Base-by-base conservation (phyloP, 2,329 filamentous ascomycete species). In the Rutstroemia sp. region DNA sequence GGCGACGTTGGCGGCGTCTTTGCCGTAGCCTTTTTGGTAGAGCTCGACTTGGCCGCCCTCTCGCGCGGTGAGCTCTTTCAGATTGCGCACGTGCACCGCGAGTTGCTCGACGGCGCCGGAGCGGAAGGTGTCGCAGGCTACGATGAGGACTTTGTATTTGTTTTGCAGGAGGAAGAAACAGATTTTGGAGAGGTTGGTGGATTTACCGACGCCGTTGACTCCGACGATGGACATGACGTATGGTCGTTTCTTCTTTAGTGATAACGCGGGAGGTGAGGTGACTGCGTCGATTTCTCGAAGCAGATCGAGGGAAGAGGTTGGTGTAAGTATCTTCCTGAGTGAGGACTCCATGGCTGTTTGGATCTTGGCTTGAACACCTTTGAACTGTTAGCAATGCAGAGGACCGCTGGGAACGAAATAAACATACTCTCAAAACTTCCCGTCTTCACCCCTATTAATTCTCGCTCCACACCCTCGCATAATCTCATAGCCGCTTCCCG, bases 221-320 rank as follows among this genome's bases (percentile, higher is more conserved):
- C 94, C 94, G 45, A 99, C 94, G 60, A 99, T 96, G 57, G 91
- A 96, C 70, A 99, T 95, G 67, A 97, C 92, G 70, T 97, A 99
- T 45, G 94, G 94, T 4, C 94, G 86, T 19, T 80, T 73, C 58
- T 79, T 78, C 63, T 81, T 76, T 59, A 85, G 77, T 30, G 84
- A 85, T 3, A 84, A 81, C 21, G 75, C 77, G 0, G 86, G 75
- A 1, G 89, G 86, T 10, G 82, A 77, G 6, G 84, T 86, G 60
- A 95, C 83, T 46, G 86, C 81, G 68, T 92, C 86, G 65, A 99
- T 97, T 70, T 96, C 91, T 66, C 92, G 90, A 48, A 99, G 85
- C 49, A 99, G 83, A 72, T 99, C 94, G 61, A 97, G 81, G 3
- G 92, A 97, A 6, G 88, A 92, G 1, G 92, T 96, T 0, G 95